phyloP scores from a whole-genome alignment of 2,329 filamentous ascomycete species.

The Teratosphaeria zuluensis region DNA sequence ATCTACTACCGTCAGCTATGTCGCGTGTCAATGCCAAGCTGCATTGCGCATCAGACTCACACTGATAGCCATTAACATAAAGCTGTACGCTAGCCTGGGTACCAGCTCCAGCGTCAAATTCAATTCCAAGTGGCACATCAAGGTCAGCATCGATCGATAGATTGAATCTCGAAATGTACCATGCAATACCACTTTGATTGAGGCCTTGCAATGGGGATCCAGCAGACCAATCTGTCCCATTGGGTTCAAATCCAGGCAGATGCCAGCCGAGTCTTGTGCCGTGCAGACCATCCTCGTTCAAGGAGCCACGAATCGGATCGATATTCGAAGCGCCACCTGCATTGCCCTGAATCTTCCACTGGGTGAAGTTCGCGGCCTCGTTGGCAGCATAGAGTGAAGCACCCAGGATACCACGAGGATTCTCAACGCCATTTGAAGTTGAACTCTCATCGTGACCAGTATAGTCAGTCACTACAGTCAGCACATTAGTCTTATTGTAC shows the following conservation, averaged over 20 bases:
- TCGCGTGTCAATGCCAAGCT: conserved; percentile 16
- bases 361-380: conserved; percentile 34
- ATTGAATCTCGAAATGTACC: conserved; percentile 46
- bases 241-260: conserved; percentile 46
- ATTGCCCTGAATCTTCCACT: conserved; percentile 50
- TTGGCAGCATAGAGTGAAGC: conserved; percentile 37
- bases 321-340: conserved; percentile 44
- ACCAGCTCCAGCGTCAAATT: conserved; percentile 33
- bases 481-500: conserved; percentile 31
- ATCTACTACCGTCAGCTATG: conserved; percentile 3
- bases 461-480: conserved; percentile 50
- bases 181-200: conserved; percentile 41
- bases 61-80: conserved; percentile 58
- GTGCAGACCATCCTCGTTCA: conserved; percentile 50
- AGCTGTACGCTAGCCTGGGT: conserved; percentile 44
- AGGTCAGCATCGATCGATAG: conserved; percentile 43
- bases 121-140: conserved; percentile 49
- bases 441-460: conserved; percentile 49
- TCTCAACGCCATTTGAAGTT: conserved; percentile 29
- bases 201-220: conserved; percentile 32
- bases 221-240: conserved; percentile 28
- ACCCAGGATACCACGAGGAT: conserved; percentile 44
- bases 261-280: conserved; percentile 51
- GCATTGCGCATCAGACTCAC: conserved; percentile 17
- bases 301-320: conserved; percentile 46